Base-by-base conservation (phyloP, 1,139 yeast genomes). In the Saccharomycopsis hybrid region DNA sequence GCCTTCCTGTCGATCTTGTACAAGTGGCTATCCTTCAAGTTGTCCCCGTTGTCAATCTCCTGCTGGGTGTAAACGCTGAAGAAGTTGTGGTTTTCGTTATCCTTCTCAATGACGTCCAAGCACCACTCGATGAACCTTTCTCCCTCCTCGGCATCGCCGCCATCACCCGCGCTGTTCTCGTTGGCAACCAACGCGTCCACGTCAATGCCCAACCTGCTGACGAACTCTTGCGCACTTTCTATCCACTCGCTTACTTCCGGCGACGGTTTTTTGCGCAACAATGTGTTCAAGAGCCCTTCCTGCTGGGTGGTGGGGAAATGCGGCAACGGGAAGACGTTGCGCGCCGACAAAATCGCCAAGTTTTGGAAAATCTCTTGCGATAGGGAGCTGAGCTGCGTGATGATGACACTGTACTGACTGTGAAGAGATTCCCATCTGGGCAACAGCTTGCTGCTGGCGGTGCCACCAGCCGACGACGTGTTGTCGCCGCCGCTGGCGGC, bases 171-270 rank as follows among this genome's bases (percentile, higher is more conserved):
- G 7, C 30, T 29, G 36, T 27, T 9, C 27, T 47, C 41, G 27
- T n/a, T 24, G 28, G 9, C 28, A 5, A 43, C 37, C n/a, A 41
- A 31, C 11, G 38, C 28, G 8, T 29, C 27, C 4, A 43, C 43
- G 24, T 50, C 42, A 5, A 50, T 41, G 4, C 44, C 47, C 37
- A 51, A 28, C 13, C 41, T 39, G 8, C 44, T 41, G 2, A 51
- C 48, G 27, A 44, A 40, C 8, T 38, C 27, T 28, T 46, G 45
- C 9, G 92, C 89, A 24, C 72, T 71, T 18, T 74, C 73, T 13
- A 88, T 77, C 97, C 97, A 89, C 44, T 80, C 86, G 51, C 82
- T 88, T 1, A 90, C 95, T 58, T 89, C 97, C 0, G 97, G 97
- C 11, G 86, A 70, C 46, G 85, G 82, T 63, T 90, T 90, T 64